Evolutionary conservation across 2,329 filamentous ascomycete genomes (phyloP).

Genomic region (Proliferodiscus dingleyae): DNA sequence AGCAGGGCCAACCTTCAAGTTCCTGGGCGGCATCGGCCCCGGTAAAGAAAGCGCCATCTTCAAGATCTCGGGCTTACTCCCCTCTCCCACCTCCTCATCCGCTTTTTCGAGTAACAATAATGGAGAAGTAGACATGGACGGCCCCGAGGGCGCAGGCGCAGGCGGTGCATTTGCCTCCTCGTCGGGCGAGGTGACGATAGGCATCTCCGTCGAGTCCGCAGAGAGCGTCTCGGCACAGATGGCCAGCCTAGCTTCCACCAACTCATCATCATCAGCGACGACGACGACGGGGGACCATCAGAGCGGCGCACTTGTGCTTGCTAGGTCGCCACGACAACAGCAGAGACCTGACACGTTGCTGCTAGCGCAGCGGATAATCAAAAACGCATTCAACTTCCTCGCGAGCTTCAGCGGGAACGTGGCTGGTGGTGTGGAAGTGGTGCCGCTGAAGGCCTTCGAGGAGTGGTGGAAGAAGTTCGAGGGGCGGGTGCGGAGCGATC

Average conservation of each 20-base stretch:
- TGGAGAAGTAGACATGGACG: constrained; percentile 33
- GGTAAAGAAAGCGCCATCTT: constrained; percentile 93
- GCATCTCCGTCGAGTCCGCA: constrained; percentile 75
- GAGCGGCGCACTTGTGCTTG: constrained; percentile 12
- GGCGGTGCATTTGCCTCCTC: no score
- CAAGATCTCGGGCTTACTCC: constrained; percentile 50
- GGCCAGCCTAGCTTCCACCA: constrained; percentile 47
- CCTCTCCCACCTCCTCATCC: no score
- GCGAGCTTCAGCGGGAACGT: constrained; percentile 73
- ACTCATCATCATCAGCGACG: constrained; percentile 13
- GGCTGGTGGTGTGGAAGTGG: constrained; percentile 69
- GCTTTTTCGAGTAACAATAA: constrained; percentile 45
- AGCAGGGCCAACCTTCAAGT: constrained; percentile 54
- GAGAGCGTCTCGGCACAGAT: constrained; percentile 67
- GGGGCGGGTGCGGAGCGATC: constrained; percentile 75
- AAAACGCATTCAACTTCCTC: constrained; percentile 95
- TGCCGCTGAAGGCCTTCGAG: constrained; percentile 91
- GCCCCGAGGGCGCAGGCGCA: constrained; percentile 18
- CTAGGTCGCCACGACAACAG: constrained; percentile 3
- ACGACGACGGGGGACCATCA: not conserved
- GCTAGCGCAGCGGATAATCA: constrained; percentile 88
- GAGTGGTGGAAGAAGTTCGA: constrained; percentile 99
- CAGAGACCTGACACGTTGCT: constrained; percentile 57
- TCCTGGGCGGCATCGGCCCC: constrained; percentile 83
- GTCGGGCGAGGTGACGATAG: constrained; percentile 68